Base-by-base conservation (phyloP, 768 basidiomycete genomes). In the Termitomyces sp. region DNA sequence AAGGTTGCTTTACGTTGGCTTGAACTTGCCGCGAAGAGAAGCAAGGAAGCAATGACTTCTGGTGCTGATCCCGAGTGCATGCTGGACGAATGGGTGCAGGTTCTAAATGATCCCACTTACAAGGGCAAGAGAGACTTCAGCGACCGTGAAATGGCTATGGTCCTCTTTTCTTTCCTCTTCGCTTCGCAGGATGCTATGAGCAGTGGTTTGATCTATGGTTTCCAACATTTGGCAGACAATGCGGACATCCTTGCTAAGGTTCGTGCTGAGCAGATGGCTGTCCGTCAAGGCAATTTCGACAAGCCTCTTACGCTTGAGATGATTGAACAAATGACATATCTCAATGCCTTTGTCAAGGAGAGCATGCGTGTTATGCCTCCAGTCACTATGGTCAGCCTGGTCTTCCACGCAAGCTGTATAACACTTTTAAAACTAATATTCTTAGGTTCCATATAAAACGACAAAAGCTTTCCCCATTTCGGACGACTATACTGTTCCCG, bases 171-270 rank as follows among this genome's bases (percentile, higher is more conserved):
- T 12, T 98, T 98, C 87, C 77, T 99, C 55, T 98, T 98, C 67
- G 97, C 93, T 2, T 90, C 87, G 27, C 93, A 97, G 77, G 97
- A 99, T 70, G 97, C 97, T 50, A 98, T 99, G 97, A 93, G 92
- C 70, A 94, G 91, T 60, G 95, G 95, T 52, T 77, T 98, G 66
- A 94, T 97, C 68, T 98, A 93, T 72, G 89, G 86, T 41, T 97
- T 98, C 85, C 97, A 99, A 75, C 93, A 95, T 72, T 81, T 97
- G 39, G 92, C 91, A 46, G 97, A 98, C 72, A 81, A 92, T 70
- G 96, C 96, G 1, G 89, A 94, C 27, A 76, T 97, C 55, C 74
- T 96, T 65, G 85, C 83, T 39, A 98, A 96, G 75, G 83, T 98
- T 62, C 84, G 90, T 55, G 91, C 88, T 65, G 97, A 99, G 75